Percentiles rank a stretch among this genome's conserved stretches.
Evolutionary conservation across 345 rosid genomes (phyloP).

Genomic region (Orychophragmus violaceus): DNA sequence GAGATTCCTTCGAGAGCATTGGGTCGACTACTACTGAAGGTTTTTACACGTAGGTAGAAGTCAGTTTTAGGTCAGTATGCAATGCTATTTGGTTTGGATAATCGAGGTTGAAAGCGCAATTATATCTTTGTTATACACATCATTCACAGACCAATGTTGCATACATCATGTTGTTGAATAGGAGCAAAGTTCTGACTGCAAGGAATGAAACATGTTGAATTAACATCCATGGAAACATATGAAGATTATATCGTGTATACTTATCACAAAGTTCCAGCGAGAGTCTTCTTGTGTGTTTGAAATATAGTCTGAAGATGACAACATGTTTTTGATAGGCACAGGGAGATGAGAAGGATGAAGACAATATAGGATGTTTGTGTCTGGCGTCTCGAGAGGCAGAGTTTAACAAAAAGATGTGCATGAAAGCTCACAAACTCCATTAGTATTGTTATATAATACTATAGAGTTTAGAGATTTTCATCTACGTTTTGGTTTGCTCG

Average conservation of each 20-base stretch:
- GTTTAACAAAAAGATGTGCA: slow-evolving; percentile 4
- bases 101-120: not conserved
- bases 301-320: slow-evolving; percentile 13
- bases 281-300: not conserved
- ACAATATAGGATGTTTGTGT: slow-evolving; percentile 25
- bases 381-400: slow-evolving; percentile 24
- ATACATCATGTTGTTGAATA: slow-evolving; percentile 16
- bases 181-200: slow-evolving; percentile 9
- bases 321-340: slow-evolving; percentile 13
- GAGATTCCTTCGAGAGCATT: not conserved
- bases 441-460: not conserved
- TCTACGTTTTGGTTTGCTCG: slow-evolving; percentile 20
- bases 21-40: slow-evolving; percentile 8
- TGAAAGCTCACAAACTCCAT: slow-evolving; percentile 20
- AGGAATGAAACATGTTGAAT: slow-evolving; percentile 13
- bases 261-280: not conserved
- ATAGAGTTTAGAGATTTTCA: not conserved
- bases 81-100: slow-evolving; percentile 9
- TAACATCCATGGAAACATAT: slow-evolving; percentile 13
- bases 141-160: slow-evolving; percentile 18
- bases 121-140: slow-evolving; percentile 16
- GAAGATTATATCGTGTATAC: not conserved
- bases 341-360: slow-evolving; percentile 26
- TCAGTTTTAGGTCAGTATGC: slow-evolving; percentile 20
- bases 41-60: slow-evolving; percentile 4